These are phyloP conservation scores for Spathaspora sp. DNA, from an alignment of 1,139 yeast species.

Conservation along the genomic window DNA sequence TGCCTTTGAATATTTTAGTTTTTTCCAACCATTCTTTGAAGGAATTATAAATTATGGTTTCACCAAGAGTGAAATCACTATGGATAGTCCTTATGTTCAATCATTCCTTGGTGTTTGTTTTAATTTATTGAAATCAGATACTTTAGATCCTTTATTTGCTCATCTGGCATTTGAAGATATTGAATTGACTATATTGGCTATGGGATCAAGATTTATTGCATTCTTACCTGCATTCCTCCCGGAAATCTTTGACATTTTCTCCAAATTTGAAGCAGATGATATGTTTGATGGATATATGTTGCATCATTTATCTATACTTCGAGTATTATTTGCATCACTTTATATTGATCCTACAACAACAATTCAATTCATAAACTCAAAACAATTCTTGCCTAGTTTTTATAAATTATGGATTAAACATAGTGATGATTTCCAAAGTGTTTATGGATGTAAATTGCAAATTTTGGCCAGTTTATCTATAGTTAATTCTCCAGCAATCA, in stretches of 20 bases:
- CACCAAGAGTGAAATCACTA: slow-evolving; percentile 29
- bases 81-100: slow-evolving; percentile 41
- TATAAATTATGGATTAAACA: slow-evolving; percentile 51
- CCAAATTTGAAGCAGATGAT: slow-evolving; percentile 34
- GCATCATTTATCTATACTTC: slow-evolving; percentile 45
- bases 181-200: slow-evolving; percentile 40
- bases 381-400: slow-evolving; percentile 37
- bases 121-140: slow-evolving; percentile 33
- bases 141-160: slow-evolving; percentile 44
- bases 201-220: slow-evolving; percentile 32
- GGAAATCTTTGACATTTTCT: slow-evolving; percentile 38
- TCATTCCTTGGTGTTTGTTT: slow-evolving; percentile 39
- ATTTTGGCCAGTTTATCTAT: slow-evolving; percentile 42
- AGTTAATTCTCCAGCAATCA: slow-evolving; percentile 28
- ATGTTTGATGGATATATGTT: slow-evolving; percentile 51
- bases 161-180: slow-evolving; percentile 41
- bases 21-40: slow-evolving; percentile 51
- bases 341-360: slow-evolving; percentile 42
- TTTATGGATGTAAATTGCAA: slow-evolving; percentile 57
- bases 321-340: slow-evolving; percentile 41
- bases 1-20: slow-evolving; percentile 53
- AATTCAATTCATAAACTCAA: slow-evolving; percentile 36
- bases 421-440: slow-evolving; percentile 50
- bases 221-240: slow-evolving; percentile 37
- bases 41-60: slow-evolving; percentile 50